These are phyloP conservation scores for Termitomyces sp. DNA, from an alignment of 768 basidiomycete genomes.

Conservation along the genomic window DNA sequence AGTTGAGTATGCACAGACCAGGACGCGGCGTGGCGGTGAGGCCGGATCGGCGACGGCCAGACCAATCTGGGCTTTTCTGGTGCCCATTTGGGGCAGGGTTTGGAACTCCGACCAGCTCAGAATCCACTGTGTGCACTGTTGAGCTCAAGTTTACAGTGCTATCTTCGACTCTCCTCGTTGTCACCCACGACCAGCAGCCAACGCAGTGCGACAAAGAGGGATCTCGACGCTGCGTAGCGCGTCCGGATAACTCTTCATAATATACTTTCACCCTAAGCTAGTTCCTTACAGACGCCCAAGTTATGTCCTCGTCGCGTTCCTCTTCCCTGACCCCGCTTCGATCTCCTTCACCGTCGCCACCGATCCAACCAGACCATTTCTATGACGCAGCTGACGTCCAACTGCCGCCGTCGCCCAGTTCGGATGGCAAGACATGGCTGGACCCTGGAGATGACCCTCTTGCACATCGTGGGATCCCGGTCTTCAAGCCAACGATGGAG, in stretches of 20 bases:
- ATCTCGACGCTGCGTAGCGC: conserved; percentile 1
- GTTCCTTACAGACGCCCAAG: conserved; percentile 6
- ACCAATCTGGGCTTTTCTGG: conserved; percentile 4
- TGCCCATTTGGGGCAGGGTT: conserved; percentile 23
- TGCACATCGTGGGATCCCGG: conserved; percentile 88
- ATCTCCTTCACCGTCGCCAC: conserved; percentile 50
- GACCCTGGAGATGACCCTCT: conserved; percentile 77
- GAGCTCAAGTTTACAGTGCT: conserved; percentile 10
- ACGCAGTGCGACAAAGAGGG: background rate
- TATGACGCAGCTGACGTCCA: conserved; percentile 52
- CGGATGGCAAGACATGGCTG: conserved; percentile 60
- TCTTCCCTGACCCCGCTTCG: conserved; percentile 42
- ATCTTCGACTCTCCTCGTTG: conserved; percentile 2
- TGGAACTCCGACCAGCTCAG: conserved; percentile 23
- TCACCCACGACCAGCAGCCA: conserved; percentile 1
- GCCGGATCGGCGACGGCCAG: conserved; percentile 6
- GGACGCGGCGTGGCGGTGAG: background rate
- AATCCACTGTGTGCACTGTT: conserved; percentile 1
- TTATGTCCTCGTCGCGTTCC: conserved; percentile 31
- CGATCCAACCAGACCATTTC: conserved; percentile 79
- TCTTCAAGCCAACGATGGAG: conserved; percentile 91
- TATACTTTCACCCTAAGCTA: background rate
- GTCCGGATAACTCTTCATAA: conserved; percentile 1
- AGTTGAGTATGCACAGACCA: conserved; percentile 15
- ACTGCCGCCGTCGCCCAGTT: conserved; percentile 55